Evolutionary conservation across 257 asterid genomes (phyloP), one percentile per base, ranked within the genome.

Genomic region (Solanum piurae): DNA sequence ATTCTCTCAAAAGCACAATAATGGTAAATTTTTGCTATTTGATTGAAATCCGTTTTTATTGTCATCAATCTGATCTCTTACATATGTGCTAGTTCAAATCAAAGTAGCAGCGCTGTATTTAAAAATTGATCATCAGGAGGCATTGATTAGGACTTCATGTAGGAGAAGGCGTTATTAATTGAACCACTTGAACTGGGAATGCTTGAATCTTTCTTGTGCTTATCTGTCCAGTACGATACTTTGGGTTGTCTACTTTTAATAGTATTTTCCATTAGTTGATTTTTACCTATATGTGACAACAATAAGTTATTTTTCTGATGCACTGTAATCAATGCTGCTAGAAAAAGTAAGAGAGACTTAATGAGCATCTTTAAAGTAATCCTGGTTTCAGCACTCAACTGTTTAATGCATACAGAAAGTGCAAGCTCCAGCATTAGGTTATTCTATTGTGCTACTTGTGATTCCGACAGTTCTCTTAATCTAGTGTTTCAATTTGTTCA

Each of bases 1-100:
- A 94, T 88, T 91, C 95, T 85, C 34, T 94, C 85, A 94, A 94
- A 88, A 90, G 93, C 91, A 25, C 88, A 86, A 9, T 93, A 69
- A 60, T 64, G 92, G 96, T 93, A 88, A 87, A 88, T 76, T 13
- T 88, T 75, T 68, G 12, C 31, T 33, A 40, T 85, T 66, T 40
- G 58, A 66, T 80, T 80, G 76, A 62, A 49, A 16, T 33, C 9
- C 12, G 1, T 21, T 80, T 46, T 7, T 80, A 80, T 46, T 18
- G 37, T 79, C 37, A 79, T 4, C 66, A 79, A 44, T 42, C 62
- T 79, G 64, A 42, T 79, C 14, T 79, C 64, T 79, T 79, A 79
- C 66, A 44, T 25, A 9, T 14, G 27, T 79, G 66, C 66, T 42
- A 77, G 62, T 77, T 77, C 38, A 25, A 79, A 44, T 5, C 5